A percentile compares a stretch with the other conserved stretches of the same genome.
Evolutionary conservation across 148 eudicot genomes (phyloP).

Genomic region (Amaranthus cruentus): DNA sequence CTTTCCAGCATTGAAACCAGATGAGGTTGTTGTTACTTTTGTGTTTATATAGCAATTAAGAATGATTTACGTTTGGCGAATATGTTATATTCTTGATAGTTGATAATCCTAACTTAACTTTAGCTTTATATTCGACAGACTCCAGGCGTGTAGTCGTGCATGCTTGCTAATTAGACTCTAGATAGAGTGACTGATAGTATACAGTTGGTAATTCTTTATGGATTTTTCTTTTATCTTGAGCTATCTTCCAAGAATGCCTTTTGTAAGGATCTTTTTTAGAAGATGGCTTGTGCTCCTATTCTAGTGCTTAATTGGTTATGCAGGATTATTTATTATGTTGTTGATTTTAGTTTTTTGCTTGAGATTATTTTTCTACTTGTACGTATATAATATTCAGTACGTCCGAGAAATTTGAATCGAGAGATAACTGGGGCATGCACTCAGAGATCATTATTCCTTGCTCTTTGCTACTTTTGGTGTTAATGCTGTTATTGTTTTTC

Average conservation of each 20-base stretch:
- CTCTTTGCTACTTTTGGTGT: no score
- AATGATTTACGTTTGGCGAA: background rate
- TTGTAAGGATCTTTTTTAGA: no score
- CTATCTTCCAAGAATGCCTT: background rate
- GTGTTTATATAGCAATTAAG: background rate
- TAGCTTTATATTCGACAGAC: background rate
- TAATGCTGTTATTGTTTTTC: no score
- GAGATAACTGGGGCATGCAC: no score
- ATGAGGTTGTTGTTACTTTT: slow-evolving; percentile 54
- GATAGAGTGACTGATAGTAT: background rate
- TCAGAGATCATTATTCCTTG: no score
- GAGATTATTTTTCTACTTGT: no score
- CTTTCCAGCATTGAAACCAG: slow-evolving; percentile 72
- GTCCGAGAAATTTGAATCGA: no score
- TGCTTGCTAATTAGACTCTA: background rate
- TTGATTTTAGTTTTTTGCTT: no score
- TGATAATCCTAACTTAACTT: background rate
- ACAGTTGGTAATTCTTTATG: background rate
- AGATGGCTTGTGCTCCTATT: no score
- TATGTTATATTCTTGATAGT: background rate
- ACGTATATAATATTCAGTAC: no score
- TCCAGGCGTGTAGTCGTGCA: background rate
- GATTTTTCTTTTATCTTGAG: background rate
- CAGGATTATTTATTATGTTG: no score
- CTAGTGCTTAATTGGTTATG: no score